Evolutionary conservation across 1,139 yeast species (phyloP).

Genomic region (Lodderomyces pseudojiufengensis): DNA sequence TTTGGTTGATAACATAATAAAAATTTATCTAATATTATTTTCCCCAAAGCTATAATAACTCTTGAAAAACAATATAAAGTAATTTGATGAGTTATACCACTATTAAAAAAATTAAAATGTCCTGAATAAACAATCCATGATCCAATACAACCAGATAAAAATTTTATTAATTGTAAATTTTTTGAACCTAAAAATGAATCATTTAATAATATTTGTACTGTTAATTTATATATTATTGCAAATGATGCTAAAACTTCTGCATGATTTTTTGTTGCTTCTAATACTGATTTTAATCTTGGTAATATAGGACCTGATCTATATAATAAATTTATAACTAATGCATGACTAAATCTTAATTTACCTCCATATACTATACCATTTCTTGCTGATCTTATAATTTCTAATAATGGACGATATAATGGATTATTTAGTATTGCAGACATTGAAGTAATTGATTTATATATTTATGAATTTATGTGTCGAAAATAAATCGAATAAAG

Average conservation of each 20-base stretch:
- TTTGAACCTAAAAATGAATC: slow-evolving; percentile 36
- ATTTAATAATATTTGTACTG: slow-evolving; percentile 27
- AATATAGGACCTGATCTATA: slow-evolving; percentile 48
- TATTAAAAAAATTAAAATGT: slow-evolving; percentile 42
- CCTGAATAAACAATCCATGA: slow-evolving; percentile 68
- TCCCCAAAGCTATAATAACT: slow-evolving; percentile 51
- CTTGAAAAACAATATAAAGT: slow-evolving; percentile 61
- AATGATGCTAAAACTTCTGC: slow-evolving; percentile 64
- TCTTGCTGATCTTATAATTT: slow-evolving; percentile 38
- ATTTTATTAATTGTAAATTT: slow-evolving; percentile 35
- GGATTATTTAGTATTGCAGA: slow-evolving; percentile 24
- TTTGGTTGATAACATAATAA: slow-evolving; percentile 36
- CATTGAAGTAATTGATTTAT: too few relatives aligned
- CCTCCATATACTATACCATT: slow-evolving; percentile 71
- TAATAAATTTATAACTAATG: slow-evolving; percentile 58
- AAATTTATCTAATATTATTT: slow-evolving; percentile 40
- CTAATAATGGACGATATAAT: slow-evolving; percentile 38
- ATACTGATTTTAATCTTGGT: slow-evolving; percentile 47
- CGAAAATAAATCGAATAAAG: too few relatives aligned
- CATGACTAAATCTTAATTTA: slow-evolving; percentile 68
- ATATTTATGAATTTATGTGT: too few relatives aligned
- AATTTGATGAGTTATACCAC: slow-evolving; percentile 55
- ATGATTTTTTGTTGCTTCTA: slow-evolving; percentile 60
- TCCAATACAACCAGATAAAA: slow-evolving; percentile 62
- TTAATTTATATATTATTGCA: slow-evolving; percentile 58